These are phyloP conservation scores for Crucihimalaya himalaica DNA, from an alignment of 345 rosid genomes.

Conservation along the genomic window DNA sequence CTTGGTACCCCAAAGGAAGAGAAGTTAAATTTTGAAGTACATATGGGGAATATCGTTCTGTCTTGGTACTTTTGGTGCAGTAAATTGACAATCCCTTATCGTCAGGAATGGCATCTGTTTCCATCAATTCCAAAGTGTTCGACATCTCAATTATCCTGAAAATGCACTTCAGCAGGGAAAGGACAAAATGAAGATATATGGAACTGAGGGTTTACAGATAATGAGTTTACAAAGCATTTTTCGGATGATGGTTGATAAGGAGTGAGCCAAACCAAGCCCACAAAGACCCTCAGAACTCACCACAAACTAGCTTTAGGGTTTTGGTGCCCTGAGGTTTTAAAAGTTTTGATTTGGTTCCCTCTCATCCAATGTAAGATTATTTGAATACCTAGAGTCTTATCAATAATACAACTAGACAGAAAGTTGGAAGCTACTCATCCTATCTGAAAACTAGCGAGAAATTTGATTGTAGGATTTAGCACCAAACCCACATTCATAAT, in stretches of 20 bases:
- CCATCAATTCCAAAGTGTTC: conserved; percentile 57
- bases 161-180: conserved; percentile 54
- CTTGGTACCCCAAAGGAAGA: conserved; percentile 67
- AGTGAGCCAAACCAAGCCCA: not conserved
- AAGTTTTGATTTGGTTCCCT: not conserved
- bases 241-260: not conserved
- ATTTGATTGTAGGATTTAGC: not conserved
- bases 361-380: not conserved
- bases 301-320: not conserved
- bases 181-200: conserved; percentile 16
- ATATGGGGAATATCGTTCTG: conserved; percentile 84
- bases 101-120: conserved; percentile 45
- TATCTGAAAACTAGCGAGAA: not conserved
- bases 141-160: conserved; percentile 78
- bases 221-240: not conserved
- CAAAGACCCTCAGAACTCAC: not conserved
- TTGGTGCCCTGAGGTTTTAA: not conserved
- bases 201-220: not conserved
- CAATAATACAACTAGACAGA: conserved; percentile 6
- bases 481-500: not conserved
- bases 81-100: conserved; percentile 43
- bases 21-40: conserved; percentile 87
- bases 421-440: conserved; percentile 7
- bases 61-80: conserved; percentile 45
- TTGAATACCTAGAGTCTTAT: conserved; percentile 21